Base-by-base conservation (phyloP, 495 filamentous ascomycete genomes). In the Usnea hakonensis region DNA sequence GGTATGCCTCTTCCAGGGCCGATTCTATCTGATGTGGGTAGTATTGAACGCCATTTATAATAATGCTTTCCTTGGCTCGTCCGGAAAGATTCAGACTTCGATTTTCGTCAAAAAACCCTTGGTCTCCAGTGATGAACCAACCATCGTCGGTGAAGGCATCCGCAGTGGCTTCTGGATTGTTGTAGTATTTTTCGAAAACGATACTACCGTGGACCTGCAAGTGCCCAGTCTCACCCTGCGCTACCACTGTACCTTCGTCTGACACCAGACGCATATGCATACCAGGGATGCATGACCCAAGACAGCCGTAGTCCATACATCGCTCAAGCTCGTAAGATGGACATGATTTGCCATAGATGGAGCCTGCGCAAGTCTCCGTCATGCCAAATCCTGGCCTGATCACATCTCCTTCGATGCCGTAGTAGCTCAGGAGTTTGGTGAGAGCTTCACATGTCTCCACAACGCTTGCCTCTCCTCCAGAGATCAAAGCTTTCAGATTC, bases 121-220 rank as follows among this genome's bases (percentile, higher is more conserved):
- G 76, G 68, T 95, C 90, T 0, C 90, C 90, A 6, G 90, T 93
- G 68, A 85, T 89, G 76, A 94, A 93, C 74, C 84, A 95, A 2
- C 89, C 89, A 63, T 93, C 89, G 0, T 64, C 44, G 0, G 84
- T 87, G 38, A 92, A 82, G 1, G 87, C 80, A 26, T 85, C 79
- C 7, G 73, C 76, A 3, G 87, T 90, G 2, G 81, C 80, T 53
- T 81, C 78, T 0, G 80, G 76, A 60, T 89, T 86, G 68, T 91
- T 91, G 64, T 84, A 80, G 68, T 94, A 95, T 16, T 85, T 85
- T 52, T 81, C 73, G 77, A 94, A 94, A n/a, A 94, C 75, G 56
- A 90, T 87, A 1, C 85, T 84, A 1, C 73, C 73, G 3, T 43
- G 30, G 2, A 77, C 16, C 28, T 75, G 65, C 2, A 73, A 60